Conservation (phyloP, 805 yeast species). For the Yamadazyma olivae region DNA sequence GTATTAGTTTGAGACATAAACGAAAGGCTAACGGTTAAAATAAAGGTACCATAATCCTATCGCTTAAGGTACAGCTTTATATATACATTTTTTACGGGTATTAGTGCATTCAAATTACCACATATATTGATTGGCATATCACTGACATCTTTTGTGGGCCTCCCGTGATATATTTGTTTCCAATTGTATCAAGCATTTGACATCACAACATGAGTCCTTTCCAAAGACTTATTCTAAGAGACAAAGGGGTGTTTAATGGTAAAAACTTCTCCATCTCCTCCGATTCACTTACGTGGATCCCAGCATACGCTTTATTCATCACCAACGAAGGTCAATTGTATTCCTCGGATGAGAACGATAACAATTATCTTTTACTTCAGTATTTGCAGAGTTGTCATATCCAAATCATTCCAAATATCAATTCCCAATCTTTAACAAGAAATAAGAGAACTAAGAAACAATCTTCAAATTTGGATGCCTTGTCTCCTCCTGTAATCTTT, state of each 20-base stretch:
- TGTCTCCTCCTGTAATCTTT: conserved; percentile 36
- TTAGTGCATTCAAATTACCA: no score
- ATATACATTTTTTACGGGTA: no score
- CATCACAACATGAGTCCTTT: no score
- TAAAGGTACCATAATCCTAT: no score
- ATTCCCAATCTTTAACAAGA: conserved; percentile 1
- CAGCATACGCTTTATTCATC: conserved; percentile 24
- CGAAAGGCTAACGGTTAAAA: no score
- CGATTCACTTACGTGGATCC: conserved; percentile 36
- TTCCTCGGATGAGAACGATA: conserved; percentile 28
- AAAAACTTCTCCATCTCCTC: conserved; percentile 32
- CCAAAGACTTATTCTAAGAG: conserved; percentile 28
- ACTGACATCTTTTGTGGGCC: no score
- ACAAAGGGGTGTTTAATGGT: conserved; percentile 33
- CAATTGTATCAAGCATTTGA: no score
- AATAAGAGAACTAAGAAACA: conserved; percentile 4
- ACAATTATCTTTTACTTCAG: conserved; percentile 27
- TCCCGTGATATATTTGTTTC: no score
- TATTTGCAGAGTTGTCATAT: conserved; percentile 39
- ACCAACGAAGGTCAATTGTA: conserved; percentile 32
- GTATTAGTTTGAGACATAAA: no score
- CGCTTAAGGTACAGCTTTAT: no score
- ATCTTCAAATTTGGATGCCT: conserved; percentile 1
- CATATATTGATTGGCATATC: no score
- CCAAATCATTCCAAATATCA: conserved; percentile 29